Evolutionary conservation across 306 rosid species (phyloP).

Genomic region (Begonia masoniana): DNA sequence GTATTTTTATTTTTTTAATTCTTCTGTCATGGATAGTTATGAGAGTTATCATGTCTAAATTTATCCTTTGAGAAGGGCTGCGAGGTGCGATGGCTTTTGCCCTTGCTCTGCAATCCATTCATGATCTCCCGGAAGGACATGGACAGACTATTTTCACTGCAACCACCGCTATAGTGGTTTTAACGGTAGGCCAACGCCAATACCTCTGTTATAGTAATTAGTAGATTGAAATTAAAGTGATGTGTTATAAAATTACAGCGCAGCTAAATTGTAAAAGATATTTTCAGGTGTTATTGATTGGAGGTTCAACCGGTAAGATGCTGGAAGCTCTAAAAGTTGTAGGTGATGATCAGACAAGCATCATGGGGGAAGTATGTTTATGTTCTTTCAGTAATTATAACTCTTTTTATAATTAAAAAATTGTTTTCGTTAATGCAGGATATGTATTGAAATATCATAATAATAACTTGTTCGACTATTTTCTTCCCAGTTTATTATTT

Average conservation of each 20-base stretch:
- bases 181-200: slow-evolving; percentile 58
- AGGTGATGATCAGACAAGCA: slow-evolving; percentile 49
- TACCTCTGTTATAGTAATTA: background rate
- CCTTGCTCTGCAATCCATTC: slow-evolving; percentile 91
- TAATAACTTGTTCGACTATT: too few species aligned
- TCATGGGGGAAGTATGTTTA: slow-evolving; percentile 60
- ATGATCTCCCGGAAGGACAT: slow-evolving; percentile 98
- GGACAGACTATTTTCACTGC: slow-evolving; percentile 98
- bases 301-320: slow-evolving; percentile 98
- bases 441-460: too few species aligned
- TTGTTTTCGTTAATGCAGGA: too few species aligned
- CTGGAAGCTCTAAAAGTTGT: slow-evolving; percentile 87
- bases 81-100: slow-evolving; percentile 99
- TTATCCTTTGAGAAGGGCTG: slow-evolving; percentile 42
- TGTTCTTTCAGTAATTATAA: background rate
- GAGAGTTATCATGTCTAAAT: background rate
- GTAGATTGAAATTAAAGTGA: background rate
- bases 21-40: slow-evolving; percentile 6
- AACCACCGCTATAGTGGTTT: slow-evolving; percentile 92
- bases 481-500: too few species aligned
- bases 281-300: slow-evolving; percentile 82
- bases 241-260: background rate
- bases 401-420: too few species aligned
- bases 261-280: background rate
- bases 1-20: background rate